Percentiles rank a stretch among this genome's conserved stretches.
These are phyloP conservation scores for Tricholoma furcatifolium DNA, from an alignment of 768 basidiomycete species.

Conservation along the genomic window DNA sequence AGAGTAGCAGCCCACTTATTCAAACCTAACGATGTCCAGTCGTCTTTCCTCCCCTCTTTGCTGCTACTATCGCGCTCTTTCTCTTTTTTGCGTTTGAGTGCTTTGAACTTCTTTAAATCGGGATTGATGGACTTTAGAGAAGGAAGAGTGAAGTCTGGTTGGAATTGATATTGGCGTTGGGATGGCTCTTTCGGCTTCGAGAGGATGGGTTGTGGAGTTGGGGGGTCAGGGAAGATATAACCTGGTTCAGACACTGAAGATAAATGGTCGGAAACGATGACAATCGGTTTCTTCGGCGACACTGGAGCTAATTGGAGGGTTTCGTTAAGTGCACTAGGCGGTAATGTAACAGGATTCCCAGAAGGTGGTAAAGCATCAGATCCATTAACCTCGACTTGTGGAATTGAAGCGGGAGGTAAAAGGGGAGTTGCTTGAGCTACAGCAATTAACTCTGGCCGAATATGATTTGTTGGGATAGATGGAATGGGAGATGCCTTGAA, in stretches of 20 bases:
- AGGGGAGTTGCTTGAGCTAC: too few relatives aligned
- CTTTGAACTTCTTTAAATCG: constrained; percentile 44
- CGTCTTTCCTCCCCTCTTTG: constrained; percentile 40
- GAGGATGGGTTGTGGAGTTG: constrained; percentile 7
- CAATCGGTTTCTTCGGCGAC: constrained; percentile 9
- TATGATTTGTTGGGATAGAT: constrained; percentile 10
- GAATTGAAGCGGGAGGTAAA: too few relatives aligned
- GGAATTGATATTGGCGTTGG: constrained; percentile 38
- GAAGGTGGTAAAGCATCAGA: too few relatives aligned
- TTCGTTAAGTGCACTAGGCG: not conserved
- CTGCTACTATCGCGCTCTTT: constrained; percentile 46
- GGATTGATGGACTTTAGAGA: constrained; percentile 51
- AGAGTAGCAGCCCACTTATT: constrained; percentile 74
- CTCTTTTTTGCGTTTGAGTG: constrained; percentile 36
- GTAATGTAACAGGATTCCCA: not conserved
- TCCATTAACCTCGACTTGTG: too few relatives aligned
- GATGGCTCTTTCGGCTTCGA: constrained; percentile 12
- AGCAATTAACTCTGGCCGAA: not conserved
- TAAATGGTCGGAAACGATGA: constrained; percentile 8
- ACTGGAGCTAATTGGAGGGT: not conserved
- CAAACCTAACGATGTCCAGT: constrained; percentile 64
- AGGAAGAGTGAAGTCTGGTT: constrained; percentile 53
- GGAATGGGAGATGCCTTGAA: constrained; percentile 26
- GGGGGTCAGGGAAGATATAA: constrained; percentile 11
- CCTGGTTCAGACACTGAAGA: constrained; percentile 4